Base-by-base conservation (phyloP, 2,329 filamentous ascomycete genomes). In the Trichoderma hamatum region DNA sequence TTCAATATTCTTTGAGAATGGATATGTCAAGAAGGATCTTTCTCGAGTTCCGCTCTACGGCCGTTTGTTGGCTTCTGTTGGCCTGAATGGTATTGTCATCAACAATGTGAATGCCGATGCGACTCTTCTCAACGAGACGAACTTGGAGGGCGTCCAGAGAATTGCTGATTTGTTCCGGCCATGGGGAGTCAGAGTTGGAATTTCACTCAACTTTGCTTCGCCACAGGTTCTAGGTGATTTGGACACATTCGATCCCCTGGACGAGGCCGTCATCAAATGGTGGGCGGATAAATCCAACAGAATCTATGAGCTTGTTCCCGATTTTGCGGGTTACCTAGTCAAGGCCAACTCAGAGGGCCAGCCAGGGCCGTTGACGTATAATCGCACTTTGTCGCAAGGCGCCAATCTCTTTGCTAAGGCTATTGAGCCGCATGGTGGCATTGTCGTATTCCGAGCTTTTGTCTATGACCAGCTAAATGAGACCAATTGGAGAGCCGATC, bases 261-360 rank as follows among this genome's bases (percentile, higher is more conserved):
- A 91, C 70, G 72, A 82, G 3, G 74, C 72, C 0, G 90, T 92
- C 5, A 82, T 90, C 67, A 72, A 80, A 1, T 92, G 86, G 85
- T 92, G 90, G 90, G 76, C 81, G 0, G 82, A 85, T 55, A 83
- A 87, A 58, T 90, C 90, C 0, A 79, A 86, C 55, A 78, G 84
- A 32, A 79, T 92, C 7, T 92, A 92, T 73, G 70, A 79, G 5
- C 78, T 82, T 2, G 83, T 93, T 2, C 90, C 90, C 0, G 90
- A 92, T 73, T 82, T 92, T 76, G 87, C 86, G 1, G 90, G 90
- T 0, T 92, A 90, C 72, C 82, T 92, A 3, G 84, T 92, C 71
- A 93, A 93, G 76, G 90, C 90, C 10, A 89, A 90, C 75, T 91
- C 89, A 0, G 90, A 92, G 78, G 90, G 89, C 1, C 89, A 92